Evolutionary conservation across 768 basidiomycete species (phyloP).

Genomic region (Cytidiella melzeri): DNA sequence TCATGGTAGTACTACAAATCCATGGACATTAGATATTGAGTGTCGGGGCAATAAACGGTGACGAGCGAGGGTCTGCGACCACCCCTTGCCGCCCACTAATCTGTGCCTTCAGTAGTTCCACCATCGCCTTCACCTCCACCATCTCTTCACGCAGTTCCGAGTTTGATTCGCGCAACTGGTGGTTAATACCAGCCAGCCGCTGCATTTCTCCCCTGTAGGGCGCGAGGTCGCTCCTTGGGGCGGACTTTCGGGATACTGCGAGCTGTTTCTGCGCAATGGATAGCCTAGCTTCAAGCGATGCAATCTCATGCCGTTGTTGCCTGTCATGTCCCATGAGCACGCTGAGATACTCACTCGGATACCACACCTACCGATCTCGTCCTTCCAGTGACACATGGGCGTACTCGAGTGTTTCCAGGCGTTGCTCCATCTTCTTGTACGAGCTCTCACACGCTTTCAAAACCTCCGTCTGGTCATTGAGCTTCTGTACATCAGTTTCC

Average conservation of each 20-base stretch:
- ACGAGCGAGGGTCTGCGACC: slow-evolving; percentile 39
- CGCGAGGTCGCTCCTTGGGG: slow-evolving; percentile 6
- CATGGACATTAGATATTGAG: slow-evolving; percentile 2
- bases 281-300: slow-evolving; percentile 54
- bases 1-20: neutral
- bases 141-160: slow-evolving; percentile 44
- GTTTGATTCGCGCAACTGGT: slow-evolving; percentile 54
- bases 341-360: neutral
- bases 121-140: slow-evolving; percentile 65
- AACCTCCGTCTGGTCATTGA: slow-evolving; percentile 57
- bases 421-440: slow-evolving; percentile 62
- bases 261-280: slow-evolving; percentile 38
- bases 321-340: slow-evolving; percentile 28
- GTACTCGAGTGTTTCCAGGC: slow-evolving; percentile 52
- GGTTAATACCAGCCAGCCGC: slow-evolving; percentile 46
- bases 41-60: slow-evolving; percentile 16
- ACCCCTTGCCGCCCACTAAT: slow-evolving; percentile 40
- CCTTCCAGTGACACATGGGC: slow-evolving; percentile 51
- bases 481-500: slow-evolving; percentile 69
- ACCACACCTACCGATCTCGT: slow-evolving; percentile 47
- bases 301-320: slow-evolving; percentile 52
- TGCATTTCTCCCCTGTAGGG: slow-evolving; percentile 27
- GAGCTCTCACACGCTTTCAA: slow-evolving; percentile 49
- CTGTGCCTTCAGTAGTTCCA: slow-evolving; percentile 59
- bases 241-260: slow-evolving; percentile 25